Conservation (phyloP, 768 basidiomycete genomes). For the Cystobasidiopsis lactophilus region DNA sequence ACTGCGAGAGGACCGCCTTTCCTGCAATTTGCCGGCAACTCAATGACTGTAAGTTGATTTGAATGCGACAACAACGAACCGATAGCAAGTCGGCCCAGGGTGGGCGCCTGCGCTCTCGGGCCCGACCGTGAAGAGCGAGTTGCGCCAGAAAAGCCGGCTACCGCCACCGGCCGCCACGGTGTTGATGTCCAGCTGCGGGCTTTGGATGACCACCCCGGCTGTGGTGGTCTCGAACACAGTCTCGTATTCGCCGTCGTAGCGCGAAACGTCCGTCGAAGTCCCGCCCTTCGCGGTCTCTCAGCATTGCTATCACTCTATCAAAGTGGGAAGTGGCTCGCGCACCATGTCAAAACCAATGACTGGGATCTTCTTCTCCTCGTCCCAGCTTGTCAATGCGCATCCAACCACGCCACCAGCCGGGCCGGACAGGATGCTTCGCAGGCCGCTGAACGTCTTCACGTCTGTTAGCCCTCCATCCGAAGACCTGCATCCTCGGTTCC, state of each 20-base stretch:
- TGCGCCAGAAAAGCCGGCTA: constrained; percentile 64
- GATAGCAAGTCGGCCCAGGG: constrained; percentile 78
- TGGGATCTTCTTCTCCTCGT: constrained; percentile 39
- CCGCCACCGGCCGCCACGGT: constrained; percentile 80
- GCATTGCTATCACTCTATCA: background rate
- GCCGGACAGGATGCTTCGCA: constrained; percentile 63
- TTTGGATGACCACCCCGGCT: constrained; percentile 76
- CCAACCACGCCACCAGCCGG: constrained; percentile 94
- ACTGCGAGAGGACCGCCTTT: constrained; percentile 81
- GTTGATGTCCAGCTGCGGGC: constrained; percentile 82
- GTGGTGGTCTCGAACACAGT: constrained; percentile 89
- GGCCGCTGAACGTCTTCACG: constrained; percentile 60
- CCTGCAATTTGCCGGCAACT: constrained; percentile 25
- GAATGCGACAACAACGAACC: constrained; percentile 19
- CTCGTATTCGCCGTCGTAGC: constrained; percentile 76
- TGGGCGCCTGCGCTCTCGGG: constrained; percentile 85
- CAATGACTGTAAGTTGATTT: background rate
- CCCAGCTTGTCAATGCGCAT: constrained; percentile 74
- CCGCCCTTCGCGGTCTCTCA: constrained; percentile 87
- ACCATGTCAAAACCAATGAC: constrained; percentile 45
- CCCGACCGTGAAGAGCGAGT: constrained; percentile 73
- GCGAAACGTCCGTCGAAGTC: constrained; percentile 84
- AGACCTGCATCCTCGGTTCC: too few species aligned
- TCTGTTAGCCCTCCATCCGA: constrained; percentile 74
- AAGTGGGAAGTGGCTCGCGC: background rate